A percentile compares a stretch with the other conserved stretches of the same genome.
Evolutionary conservation across 345 rosid species (phyloP).

Genomic region (Salix viminalis): DNA sequence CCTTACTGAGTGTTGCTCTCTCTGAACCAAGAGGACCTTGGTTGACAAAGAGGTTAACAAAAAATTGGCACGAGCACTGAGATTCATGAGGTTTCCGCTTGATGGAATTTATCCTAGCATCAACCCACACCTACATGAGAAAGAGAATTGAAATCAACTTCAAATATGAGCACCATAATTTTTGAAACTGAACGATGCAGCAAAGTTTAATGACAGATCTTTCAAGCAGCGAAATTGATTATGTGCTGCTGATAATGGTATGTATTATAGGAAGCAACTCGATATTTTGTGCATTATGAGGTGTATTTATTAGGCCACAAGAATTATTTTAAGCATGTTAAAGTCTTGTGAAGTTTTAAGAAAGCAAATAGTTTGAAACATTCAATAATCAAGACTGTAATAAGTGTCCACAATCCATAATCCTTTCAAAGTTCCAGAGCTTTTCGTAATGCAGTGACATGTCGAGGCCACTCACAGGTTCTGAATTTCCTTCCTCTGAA

Average conservation of each 20-base stretch:
- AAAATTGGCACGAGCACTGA: slow-evolving; percentile 59
- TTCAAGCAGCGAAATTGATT: background rate
- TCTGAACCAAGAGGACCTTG: slow-evolving; percentile 59
- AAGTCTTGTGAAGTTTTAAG: background rate
- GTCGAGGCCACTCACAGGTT: slow-evolving; percentile 34
- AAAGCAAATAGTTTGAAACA: background rate
- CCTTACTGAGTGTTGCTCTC: slow-evolving; percentile 45
- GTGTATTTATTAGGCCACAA: background rate
- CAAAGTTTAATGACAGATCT: background rate
- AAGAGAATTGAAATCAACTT: slow-evolving; percentile 10
- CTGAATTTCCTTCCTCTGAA: slow-evolving; percentile 31
- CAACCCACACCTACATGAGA: slow-evolving; percentile 58
- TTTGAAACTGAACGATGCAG: background rate
- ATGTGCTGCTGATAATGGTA: background rate
- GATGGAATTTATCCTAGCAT: slow-evolving; percentile 70
- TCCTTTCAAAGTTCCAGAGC: background rate
- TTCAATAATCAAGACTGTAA: background rate
- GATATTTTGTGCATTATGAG: background rate
- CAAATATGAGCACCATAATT: background rate
- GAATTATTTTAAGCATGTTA: background rate
- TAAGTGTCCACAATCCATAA: background rate
- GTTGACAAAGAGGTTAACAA: slow-evolving; percentile 47
- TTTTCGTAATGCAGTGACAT: background rate
- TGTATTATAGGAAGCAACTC: background rate
- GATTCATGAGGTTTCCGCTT: slow-evolving; percentile 69